Conservation (phyloP, 306 rosid genomes). For the Heteromeles arbutifolia region DNA sequence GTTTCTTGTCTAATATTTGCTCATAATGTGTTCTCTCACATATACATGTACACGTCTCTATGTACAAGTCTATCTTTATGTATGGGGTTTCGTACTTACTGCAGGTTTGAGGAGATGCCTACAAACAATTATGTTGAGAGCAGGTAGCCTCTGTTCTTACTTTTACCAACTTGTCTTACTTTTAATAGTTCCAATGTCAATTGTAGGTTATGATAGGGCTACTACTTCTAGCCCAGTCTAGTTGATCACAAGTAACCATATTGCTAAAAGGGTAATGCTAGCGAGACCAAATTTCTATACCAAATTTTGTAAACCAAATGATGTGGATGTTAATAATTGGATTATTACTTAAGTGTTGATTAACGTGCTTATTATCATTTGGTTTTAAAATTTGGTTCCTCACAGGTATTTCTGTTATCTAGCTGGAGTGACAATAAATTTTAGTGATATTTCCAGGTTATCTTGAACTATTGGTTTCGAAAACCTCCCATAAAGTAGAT, state of each 20-base stretch:
- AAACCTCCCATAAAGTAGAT: not conserved
- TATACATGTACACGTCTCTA: not conserved
- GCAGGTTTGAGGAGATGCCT: slow-evolving; percentile 99
- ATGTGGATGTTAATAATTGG: too few relatives aligned
- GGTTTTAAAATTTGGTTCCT: not conserved
- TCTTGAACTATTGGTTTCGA: not conserved
- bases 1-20: slow-evolving; percentile 8
- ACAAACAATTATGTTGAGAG: slow-evolving; percentile 94
- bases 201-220: not conserved
- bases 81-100: slow-evolving; percentile 10
- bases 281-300: too few relatives aligned
- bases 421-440: not conserved
- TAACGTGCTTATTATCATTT: too few relatives aligned
- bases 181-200: not conserved
- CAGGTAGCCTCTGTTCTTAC: slow-evolving; percentile 46
- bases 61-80: slow-evolving; percentile 8
- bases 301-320: too few relatives aligned
- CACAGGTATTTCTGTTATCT: not conserved
- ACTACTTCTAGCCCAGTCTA: too few relatives aligned
- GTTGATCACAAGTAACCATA: not conserved
- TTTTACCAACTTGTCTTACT: not conserved
- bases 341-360: too few relatives aligned
- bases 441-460: not conserved
- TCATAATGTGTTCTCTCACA: not conserved
- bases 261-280: not conserved